Base-by-base conservation (phyloP, 2,329 filamentous ascomycete species). In the Monosporascus sp. region DNA sequence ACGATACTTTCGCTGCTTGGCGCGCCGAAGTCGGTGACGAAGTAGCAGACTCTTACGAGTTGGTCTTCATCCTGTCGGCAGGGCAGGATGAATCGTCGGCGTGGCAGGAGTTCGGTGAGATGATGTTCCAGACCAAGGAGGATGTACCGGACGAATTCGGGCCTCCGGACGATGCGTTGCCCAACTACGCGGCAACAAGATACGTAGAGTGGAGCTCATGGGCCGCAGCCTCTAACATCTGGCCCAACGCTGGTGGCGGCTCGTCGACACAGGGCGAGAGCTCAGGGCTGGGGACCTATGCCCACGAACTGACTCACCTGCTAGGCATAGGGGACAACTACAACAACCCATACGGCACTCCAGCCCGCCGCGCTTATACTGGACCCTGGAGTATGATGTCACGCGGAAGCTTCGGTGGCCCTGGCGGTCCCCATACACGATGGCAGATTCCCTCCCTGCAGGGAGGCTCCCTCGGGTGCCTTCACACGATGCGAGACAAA, bases 61-160 rank as follows among this genome's bases (percentile, higher is more conserved):
- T 82, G 1, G 77, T 76, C 4, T 82, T 81, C 62, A 79, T 81
- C 54, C 71, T 81, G 1, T 79, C 77, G 0, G 76, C 78, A 0
- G 79, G 79, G 5, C 78, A 82, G 56, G 78, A 81, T 53, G 78
- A 81, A 61, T 80, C 77, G 0, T 76, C 76, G 0, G 79, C 78
- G 0, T 82, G 79, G 79, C 79, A 81, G 52, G 78, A 81, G 56
- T 82, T 81, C 57, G 79, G 79, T 38, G 74, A 79, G 64, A 81
- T 82, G 75, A 75, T 71, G 53, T 82, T 80, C 52, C 60, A 68
- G 11, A 69, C 65, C 7, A 73, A 71, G 14, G 74, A 79, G 17
- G 76, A 79, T 46, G 70, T 82, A 0, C 72, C 77, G 0, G 72
- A 73, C 3, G 71, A 66, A 11, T 81, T 80, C 53, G 79, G 79